phyloP scores from a whole-genome alignment of 140 eudicot genomes.

The Stevia rebaudiana region DNA sequence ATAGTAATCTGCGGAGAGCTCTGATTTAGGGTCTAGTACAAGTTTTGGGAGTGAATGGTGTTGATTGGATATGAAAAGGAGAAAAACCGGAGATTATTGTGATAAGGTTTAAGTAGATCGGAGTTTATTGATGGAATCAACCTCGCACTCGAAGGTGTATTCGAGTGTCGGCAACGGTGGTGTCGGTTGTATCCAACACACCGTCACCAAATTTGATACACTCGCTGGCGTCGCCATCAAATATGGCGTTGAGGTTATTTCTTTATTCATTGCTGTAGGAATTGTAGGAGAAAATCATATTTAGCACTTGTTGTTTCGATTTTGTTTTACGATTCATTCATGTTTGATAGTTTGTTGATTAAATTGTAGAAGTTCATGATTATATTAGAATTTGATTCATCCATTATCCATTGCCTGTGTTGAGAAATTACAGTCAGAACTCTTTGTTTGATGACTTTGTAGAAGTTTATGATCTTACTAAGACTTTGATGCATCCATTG shows the following conservation, averaged over 20 bases:
- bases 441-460: too few relatives aligned
- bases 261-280: neutral
- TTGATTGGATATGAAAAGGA: conserved; percentile 20
- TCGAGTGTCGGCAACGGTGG: conserved; percentile 30
- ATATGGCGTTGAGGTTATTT: conserved; percentile 87
- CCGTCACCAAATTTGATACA: conserved; percentile 69
- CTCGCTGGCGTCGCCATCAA: conserved; percentile 92
- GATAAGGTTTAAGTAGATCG: conserved; percentile 19
- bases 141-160: conserved; percentile 31
- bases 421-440: too few relatives aligned
- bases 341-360: neutral
- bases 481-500: neutral
- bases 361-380: neutral
- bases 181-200: conserved; percentile 49
- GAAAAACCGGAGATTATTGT: conserved; percentile 25
- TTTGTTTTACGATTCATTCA: neutral
- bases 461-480: neutral
- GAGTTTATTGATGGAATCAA: conserved; percentile 29
- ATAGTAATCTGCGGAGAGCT: neutral
- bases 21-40: conserved; percentile 16
- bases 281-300: neutral
- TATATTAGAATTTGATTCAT: neutral
- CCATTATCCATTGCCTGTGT: neutral
- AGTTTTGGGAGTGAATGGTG: neutral
- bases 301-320: neutral